These are phyloP conservation scores for Cladobotryum protrusum DNA, from an alignment of 2,329 filamentous ascomycete species.

Conservation along the genomic window DNA sequence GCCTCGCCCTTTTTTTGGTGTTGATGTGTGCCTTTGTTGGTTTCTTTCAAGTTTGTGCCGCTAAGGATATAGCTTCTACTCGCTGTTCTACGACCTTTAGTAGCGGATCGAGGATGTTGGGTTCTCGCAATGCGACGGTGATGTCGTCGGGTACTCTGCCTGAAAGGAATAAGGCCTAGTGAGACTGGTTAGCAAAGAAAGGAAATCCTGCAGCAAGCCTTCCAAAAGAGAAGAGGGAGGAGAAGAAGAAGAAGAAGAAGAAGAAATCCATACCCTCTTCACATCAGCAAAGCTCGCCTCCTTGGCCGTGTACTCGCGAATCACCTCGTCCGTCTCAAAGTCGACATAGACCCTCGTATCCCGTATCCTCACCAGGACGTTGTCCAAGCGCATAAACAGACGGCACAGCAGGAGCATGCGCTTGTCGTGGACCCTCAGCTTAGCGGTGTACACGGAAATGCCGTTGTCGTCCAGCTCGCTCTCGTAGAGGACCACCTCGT, in stretches of 20 bases:
- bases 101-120: constrained; percentile 65
- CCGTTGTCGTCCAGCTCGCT: constrained; percentile 98
- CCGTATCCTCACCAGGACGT: constrained; percentile 77
- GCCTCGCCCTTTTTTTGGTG: background rate
- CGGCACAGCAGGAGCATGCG: constrained; percentile 78
- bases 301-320: constrained; percentile 84
- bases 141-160: constrained; percentile 62
- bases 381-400: constrained; percentile 89
- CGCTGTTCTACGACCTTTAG: constrained; percentile 64
- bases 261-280: constrained; percentile 47
- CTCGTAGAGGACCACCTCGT: constrained; percentile 93
- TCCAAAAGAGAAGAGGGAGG: background rate
- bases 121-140: constrained; percentile 69
- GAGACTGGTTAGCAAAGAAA: constrained; percentile 30
- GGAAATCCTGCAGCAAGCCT: background rate
- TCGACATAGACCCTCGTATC: constrained; percentile 92
- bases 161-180: constrained; percentile 33
- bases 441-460: constrained; percentile 82
- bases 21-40: background rate
- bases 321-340: constrained; percentile 70
- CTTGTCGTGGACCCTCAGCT: constrained; percentile 87
- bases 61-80: constrained; percentile 44
- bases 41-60: background rate
- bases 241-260: background rate
- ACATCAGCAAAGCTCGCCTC: constrained; percentile 76